Base-by-base conservation (phyloP, 176 grass and related monocot genomes). In the Aegilops longissima region DNA sequence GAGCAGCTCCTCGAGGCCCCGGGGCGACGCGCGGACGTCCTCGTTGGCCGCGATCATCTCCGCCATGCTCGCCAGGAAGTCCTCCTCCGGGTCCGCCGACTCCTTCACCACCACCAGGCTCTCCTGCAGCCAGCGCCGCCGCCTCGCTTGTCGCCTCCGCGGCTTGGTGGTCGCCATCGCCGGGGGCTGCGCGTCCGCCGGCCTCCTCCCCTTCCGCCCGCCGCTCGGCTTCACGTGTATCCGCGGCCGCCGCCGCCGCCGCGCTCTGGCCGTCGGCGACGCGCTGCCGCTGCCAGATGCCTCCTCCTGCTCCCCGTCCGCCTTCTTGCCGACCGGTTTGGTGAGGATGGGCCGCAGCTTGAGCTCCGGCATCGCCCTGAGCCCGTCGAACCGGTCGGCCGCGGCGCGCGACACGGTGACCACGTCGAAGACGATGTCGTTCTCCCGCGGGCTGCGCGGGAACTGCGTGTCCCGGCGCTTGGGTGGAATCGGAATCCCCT, bases 301-400 rank as follows among this genome's bases (percentile, higher is more conserved):
- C 5, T 20, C 76, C 30, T 2, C 47, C 10, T 31, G 29, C 10
- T 31, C 58, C 34, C n/a, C n/a, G 25, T 9, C 62, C 14, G 13
- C 5, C 58, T 65, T 84, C 42, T 12, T 77, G 38, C 14, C 4
- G 12, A 14, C 27, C 11, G 58, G 82, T 39, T 38, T 92, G 80
- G 95, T 95, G 76, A 90, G 40, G 58, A 98, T 95, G 33, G 95
- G 95, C 29, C 86, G 89, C 12, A 97, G 82, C 89, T 87, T 94
- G 21, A 95, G 90, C 83, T 95, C 91, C 16, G 80, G 83, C 35
- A 68, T 70, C 5, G 24, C 72, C 30, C 61, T 20, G 10, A 78
- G 18, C 61, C 54, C 82, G 20, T 88, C 82, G 13, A 87, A 85
- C 23, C 17, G 65, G 84, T 64, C 66, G 58, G 31, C 64, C 79